A percentile compares a stretch with the other conserved stretches of the same genome.
Conservation (phyloP, 768 basidiomycete species). For the Tulasnella sp. region DNA sequence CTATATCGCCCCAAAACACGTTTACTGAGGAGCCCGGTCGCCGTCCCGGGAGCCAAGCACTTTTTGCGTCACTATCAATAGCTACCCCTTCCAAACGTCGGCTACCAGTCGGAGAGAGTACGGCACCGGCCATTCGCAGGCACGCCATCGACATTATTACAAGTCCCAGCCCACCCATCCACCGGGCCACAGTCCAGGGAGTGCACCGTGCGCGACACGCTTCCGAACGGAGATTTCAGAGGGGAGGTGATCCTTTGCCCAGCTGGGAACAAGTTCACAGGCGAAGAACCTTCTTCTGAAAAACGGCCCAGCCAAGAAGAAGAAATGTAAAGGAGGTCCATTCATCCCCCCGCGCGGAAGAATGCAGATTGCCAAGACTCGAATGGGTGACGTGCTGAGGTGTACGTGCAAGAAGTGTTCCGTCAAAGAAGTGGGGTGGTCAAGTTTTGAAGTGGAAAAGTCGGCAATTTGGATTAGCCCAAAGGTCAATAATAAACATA, state of each 20-base stretch:
- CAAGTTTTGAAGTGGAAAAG: background rate
- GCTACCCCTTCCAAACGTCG: background rate
- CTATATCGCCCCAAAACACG: background rate
- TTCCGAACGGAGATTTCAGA: background rate
- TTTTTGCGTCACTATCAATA: background rate
- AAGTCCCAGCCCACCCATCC: background rate
- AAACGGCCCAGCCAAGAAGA: too few relatives aligned
- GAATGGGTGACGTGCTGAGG: too few relatives aligned
- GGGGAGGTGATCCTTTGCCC: background rate
- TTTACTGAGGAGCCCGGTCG: background rate
- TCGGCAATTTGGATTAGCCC: background rate
- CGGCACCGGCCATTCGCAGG: too few relatives aligned
- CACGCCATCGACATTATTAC: background rate
- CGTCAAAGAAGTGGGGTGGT: background rate
- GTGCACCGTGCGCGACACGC: background rate
- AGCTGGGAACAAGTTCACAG: background rate
- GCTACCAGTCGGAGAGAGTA: background rate
- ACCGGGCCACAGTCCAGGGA: background rate
- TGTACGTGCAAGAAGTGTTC: too few relatives aligned
- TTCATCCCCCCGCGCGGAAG: too few relatives aligned
- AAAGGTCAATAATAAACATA: background rate
- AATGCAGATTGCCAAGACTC: too few relatives aligned
- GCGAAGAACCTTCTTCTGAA: too few relatives aligned
- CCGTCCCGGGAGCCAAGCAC: background rate
- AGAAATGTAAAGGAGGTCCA: too few relatives aligned